phyloP scores from a whole-genome alignment of 2,329 filamentous ascomycete species.

The Colletotrichum sp. region DNA sequence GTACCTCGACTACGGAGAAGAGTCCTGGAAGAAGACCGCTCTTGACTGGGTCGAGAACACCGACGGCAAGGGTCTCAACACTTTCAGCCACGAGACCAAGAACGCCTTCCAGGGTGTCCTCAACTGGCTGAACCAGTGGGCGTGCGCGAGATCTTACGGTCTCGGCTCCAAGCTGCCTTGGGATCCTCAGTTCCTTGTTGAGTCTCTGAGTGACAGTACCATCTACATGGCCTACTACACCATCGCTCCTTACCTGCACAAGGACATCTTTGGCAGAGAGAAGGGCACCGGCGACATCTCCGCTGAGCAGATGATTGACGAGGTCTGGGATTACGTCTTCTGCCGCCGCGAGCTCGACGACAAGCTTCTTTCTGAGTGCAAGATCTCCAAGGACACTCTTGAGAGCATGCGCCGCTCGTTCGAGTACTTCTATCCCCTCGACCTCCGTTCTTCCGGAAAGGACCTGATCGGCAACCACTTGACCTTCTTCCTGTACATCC shows the following conservation, averaged over 20 bases:
- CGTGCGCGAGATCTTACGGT: constrained; percentile 89
- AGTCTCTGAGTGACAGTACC: constrained; percentile 89
- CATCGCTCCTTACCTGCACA: constrained; percentile 71
- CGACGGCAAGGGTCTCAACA: constrained; percentile 74
- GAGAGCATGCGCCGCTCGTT: constrained; percentile 88
- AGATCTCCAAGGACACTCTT: constrained; percentile 76
- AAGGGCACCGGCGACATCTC: constrained; percentile 72
- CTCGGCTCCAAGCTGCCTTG: constrained; percentile 94
- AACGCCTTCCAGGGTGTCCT: constrained; percentile 85
- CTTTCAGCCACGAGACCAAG: constrained; percentile 78
- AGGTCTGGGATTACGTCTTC: constrained; percentile 97
- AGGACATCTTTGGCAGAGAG: constrained; percentile 82
- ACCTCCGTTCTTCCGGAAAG: constrained; percentile 88
- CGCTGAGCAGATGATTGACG: constrained; percentile 89
- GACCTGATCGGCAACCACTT: constrained; percentile 93
- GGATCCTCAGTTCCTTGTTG: constrained; percentile 90
- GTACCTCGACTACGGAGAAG: constrained; percentile 97
- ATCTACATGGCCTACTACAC: constrained; percentile 90
- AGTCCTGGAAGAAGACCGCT: constrained; percentile 80
- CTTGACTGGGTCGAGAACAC: constrained; percentile 74
- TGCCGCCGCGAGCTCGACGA: constrained; percentile 74
- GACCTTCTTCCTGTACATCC: constrained; percentile 87
- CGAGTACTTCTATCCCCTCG: constrained; percentile 95
- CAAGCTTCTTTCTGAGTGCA: constrained; percentile 66
- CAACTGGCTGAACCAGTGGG: constrained; percentile 95